Conservation (phyloP, 2,329 filamentous ascomycete genomes). For the Simplicillium aogashimaense region DNA sequence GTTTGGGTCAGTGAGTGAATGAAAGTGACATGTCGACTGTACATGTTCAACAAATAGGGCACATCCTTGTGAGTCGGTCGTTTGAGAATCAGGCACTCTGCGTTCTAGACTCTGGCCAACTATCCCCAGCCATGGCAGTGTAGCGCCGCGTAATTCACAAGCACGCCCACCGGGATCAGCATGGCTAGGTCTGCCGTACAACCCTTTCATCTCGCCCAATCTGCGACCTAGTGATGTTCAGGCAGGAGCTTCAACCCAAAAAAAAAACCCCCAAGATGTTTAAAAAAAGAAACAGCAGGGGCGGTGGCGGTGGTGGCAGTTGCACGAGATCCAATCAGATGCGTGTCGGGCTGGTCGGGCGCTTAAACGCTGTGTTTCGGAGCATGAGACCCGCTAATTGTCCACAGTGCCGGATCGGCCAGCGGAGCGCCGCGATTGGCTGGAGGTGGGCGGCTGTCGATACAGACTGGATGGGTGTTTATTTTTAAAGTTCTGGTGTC, state of each 20-base stretch:
- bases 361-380: constrained; percentile 1
- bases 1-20: neutral
- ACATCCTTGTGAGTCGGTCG: too few relatives aligned
- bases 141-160: too few relatives aligned
- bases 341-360: neutral
- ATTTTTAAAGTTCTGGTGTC: constrained; percentile 14
- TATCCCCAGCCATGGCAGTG: too few relatives aligned
- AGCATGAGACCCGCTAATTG: neutral
- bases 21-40: too few relatives aligned
- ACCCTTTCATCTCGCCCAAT: constrained; percentile 17
- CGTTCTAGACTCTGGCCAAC: too few relatives aligned
- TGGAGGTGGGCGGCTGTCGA: constrained; percentile 11
- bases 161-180: neutral
- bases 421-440: constrained; percentile 12
- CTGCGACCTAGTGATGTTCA: constrained; percentile 12
- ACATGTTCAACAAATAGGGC: too few relatives aligned
- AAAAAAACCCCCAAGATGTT: too few relatives aligned
- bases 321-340: neutral
- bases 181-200: too few relatives aligned
- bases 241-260: too few relatives aligned
- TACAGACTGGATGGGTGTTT: constrained; percentile 5
- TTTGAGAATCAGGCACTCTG: too few relatives aligned
- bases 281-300: too few relatives aligned
- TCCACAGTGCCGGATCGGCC: neutral
- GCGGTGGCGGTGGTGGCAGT: too few relatives aligned